Base-by-base conservation (phyloP, 1,139 yeast genomes). In the Suhomyces chickasaworum region DNA sequence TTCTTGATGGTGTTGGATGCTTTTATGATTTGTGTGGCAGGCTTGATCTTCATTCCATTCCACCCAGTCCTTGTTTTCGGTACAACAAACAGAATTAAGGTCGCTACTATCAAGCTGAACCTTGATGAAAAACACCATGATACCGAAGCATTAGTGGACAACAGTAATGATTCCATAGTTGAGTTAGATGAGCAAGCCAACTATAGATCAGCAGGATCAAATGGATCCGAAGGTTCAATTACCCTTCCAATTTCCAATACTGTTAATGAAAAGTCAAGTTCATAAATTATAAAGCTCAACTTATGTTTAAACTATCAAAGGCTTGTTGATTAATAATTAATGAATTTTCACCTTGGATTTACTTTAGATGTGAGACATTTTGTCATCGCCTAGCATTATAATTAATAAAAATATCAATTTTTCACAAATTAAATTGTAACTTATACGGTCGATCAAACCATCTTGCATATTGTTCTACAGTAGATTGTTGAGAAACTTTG, bases 1-100 rank as follows among this genome's bases (percentile, higher is more conserved):
- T 89, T 77, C 64, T 77, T 91, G 55, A 77, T 91, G 75, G 79
- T 83, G 8, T 74, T 91, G 38, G 98, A 93, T 60, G 88, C 90
- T 0, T 61, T 85, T 21, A 82, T 89, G 89, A 75, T 89, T 57
- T 68, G 73, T 3, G 56, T 71, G 31, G 68, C 72, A 5, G 77
- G 77, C 5, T 42, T 76, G 2, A 53, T 78, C 3, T 65, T 84
- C 47, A 61, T 85, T 3, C 70, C 83, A 0, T 72, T 80, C 62
- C 86, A 86, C 58, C 96, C 96, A 0, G 86, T 84, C 7, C 58
- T 74, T 53, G 77, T 75, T 0, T 73, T 81, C 49, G 87, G 89
- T 17, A 53, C 61, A 27, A 54, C 57, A 4, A 71, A 71, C 48
- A 58, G 62, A 9, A 61, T 73, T 42, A 69, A 61, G 47, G 63